phyloP scores from a whole-genome alignment of 305 asterid genomes.

The Fraxinus floribunda region DNA sequence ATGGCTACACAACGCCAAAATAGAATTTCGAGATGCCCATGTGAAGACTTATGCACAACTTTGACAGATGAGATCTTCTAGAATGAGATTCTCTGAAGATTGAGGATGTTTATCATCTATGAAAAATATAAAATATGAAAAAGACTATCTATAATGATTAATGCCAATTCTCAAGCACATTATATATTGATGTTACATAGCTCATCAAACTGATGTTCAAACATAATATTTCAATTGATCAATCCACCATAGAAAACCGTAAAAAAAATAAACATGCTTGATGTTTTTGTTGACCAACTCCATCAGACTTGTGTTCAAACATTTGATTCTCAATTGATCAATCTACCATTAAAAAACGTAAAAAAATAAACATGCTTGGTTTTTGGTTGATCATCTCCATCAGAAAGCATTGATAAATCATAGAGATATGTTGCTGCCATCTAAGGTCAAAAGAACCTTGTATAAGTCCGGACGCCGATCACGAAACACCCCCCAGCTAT shows the following conservation, averaged over 20 bases:
- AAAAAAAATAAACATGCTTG: no score
- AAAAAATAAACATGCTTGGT: not conserved
- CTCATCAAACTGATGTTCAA: not conserved
- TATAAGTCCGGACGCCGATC: conserved; percentile 94
- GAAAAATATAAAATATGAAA: not conserved
- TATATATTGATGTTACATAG: not conserved
- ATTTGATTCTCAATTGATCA: not conserved
- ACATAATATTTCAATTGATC: not conserved
- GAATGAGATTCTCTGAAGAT: conserved; percentile 10
- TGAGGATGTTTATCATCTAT: not conserved
- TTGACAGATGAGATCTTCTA: conserved; percentile 2
- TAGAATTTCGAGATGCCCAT: not conserved
- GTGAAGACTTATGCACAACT: not conserved
- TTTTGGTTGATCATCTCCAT: not conserved
- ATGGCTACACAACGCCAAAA: not conserved
- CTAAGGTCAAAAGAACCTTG: conserved; percentile 85
- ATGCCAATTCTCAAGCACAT: not conserved
- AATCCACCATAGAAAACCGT: not conserved
- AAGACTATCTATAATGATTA: not conserved
- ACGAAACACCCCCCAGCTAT: conserved; percentile 90
- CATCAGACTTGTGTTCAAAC: not conserved
- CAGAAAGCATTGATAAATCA: conserved; percentile 27
- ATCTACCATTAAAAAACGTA: not conserved
- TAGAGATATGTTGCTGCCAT: conserved; percentile 59
- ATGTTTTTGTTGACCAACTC: no score